Base-by-base conservation (phyloP, 257 asterid genomes). In the Solanum verrucosum region DNA sequence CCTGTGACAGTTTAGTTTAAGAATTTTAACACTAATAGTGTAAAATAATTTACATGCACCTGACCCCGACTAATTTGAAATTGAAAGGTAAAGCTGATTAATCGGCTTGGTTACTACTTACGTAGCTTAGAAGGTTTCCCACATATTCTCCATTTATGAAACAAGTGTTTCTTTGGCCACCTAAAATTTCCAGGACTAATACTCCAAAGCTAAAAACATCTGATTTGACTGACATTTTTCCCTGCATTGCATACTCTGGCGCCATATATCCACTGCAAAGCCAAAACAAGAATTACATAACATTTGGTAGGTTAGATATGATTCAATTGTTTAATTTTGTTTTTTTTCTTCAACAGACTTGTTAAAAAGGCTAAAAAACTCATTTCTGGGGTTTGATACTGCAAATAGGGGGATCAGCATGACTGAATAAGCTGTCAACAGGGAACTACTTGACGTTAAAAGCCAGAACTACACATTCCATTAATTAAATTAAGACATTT, bases 141-240 rank as follows among this genome's bases (percentile, higher is more conserved):
- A 49, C 44, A 9, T 35, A 31, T 12, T 88, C 87, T n/a, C 29
- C 86, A 12, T 82, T 35, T 49, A n/a, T 34, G 35, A 49, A 25
- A 40, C 6, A 2, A n/a, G 7, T 81, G 35, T 49, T 83, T 16
- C 15, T 79, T 35, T 83, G 85, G 49, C 87, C 87, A 13, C 77
- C 25, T 83, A 87, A 9, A 31, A 87, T 87, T 73, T 87, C 89
- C 13, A 90, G 18, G 52, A 86, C 37, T 74, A 90, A 31, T 63
- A 90, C 89, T 5, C 90, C 92, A 81, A 90, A 88, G 40, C 90
- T 82, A 25, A 71, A 90, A 13, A 88, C 90, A 44, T 88, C 90
- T 31, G 89, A 90, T 25, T 90, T 88, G 4, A 88, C 74, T 2
- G 90, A 88, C 9, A 88, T 33, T 14, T 71, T 23, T 1, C 90